Evolutionary conservation across 495 filamentous ascomycete species (phyloP).

Genomic region (Cercophora sp.): DNA sequence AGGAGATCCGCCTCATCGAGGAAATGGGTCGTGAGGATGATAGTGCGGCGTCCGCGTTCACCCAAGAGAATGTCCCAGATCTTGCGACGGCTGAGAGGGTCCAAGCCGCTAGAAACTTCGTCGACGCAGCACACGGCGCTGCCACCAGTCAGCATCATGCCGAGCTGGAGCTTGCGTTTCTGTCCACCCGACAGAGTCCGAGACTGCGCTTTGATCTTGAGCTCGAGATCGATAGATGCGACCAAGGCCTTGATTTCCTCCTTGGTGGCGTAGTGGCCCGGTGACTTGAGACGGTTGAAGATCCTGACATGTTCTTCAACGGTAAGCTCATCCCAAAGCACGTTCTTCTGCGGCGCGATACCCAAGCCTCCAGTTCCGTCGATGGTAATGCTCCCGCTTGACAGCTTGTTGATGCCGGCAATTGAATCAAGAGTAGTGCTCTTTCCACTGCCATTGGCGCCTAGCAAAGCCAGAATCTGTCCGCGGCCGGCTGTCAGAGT

Average conservation of each 20-base stretch:
- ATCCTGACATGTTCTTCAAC: constrained; percentile 75
- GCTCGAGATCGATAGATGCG: constrained; percentile 61
- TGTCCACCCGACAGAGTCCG: constrained; percentile 79
- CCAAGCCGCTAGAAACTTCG: constrained; percentile 78
- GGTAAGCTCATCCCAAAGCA: constrained; percentile 80
- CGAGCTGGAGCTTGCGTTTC: constrained; percentile 84
- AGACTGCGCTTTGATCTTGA: constrained; percentile 62
- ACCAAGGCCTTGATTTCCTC: constrained; percentile 58
- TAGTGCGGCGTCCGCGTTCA: constrained; percentile 71
- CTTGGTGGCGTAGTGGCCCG: constrained; percentile 46
- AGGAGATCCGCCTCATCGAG: constrained; percentile 75
- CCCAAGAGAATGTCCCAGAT: constrained; percentile 87
- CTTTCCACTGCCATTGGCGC: constrained; percentile 85
- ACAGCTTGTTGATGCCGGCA: constrained; percentile 69
- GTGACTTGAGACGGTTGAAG: constrained; percentile 73
- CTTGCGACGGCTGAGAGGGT: constrained; percentile 75
- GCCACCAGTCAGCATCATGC: constrained; percentile 90
- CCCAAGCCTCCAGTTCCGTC: constrained; percentile 73
- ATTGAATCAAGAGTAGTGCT: constrained; percentile 83
- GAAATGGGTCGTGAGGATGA: constrained; percentile 83
- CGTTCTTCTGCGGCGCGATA: constrained; percentile 85
- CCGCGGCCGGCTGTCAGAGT: constrained; percentile 63
- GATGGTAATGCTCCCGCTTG: constrained; percentile 66
- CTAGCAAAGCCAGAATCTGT: constrained; percentile 75
- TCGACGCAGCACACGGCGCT: constrained; percentile 83